These are phyloP conservation scores for Fusarium cyanostomum DNA, from an alignment of 2,329 filamentous ascomycete genomes.

Conservation along the genomic window DNA sequence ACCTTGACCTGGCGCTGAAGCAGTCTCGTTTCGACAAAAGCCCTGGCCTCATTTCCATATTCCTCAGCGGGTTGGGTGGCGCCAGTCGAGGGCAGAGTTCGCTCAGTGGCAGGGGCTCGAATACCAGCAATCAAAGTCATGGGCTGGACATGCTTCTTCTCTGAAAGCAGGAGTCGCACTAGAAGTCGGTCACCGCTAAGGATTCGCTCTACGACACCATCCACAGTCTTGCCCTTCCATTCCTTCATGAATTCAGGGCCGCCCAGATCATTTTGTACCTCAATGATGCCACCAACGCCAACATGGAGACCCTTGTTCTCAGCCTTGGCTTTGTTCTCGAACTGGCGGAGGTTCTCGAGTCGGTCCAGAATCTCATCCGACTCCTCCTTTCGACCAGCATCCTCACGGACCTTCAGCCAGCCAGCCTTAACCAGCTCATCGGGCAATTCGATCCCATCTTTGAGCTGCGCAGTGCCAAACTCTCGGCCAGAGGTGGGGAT, in stretches of 20 bases:
- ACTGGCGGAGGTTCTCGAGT: constrained; percentile 78
- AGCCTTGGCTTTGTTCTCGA: constrained; percentile 81
- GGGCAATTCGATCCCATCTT: constrained; percentile 79
- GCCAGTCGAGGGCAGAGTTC: constrained; percentile 80
- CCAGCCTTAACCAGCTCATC: constrained; percentile 87
- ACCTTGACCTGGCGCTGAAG: constrained; percentile 87
- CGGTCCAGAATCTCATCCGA: constrained; percentile 76
- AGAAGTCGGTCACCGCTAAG: constrained; percentile 91
- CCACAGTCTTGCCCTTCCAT: constrained; percentile 85
- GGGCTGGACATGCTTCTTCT: constrained; percentile 87
- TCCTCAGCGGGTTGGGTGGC: constrained; percentile 87
- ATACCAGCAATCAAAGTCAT: constrained; percentile 91
- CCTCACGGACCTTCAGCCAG: constrained; percentile 93
- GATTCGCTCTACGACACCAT: constrained; percentile 89
- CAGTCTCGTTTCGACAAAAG: constrained; percentile 86
- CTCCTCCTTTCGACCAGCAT: constrained; percentile 91
- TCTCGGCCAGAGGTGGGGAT: constrained; percentile 87
- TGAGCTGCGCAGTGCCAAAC: constrained; percentile 82
- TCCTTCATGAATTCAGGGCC: constrained; percentile 82
- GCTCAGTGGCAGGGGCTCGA: constrained; percentile 87
- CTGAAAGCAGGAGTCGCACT: constrained; percentile 80
- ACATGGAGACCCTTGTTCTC: constrained; percentile 86
- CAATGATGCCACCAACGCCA: constrained; percentile 71
- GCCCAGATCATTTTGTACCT: constrained; percentile 82
- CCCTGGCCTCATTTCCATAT: constrained; percentile 86